A percentile compares a stretch with the other conserved stretches of the same genome.
These are phyloP conservation scores for Lophiotrema nucula DNA, from an alignment of 495 filamentous ascomycete species.

Conservation along the genomic window DNA sequence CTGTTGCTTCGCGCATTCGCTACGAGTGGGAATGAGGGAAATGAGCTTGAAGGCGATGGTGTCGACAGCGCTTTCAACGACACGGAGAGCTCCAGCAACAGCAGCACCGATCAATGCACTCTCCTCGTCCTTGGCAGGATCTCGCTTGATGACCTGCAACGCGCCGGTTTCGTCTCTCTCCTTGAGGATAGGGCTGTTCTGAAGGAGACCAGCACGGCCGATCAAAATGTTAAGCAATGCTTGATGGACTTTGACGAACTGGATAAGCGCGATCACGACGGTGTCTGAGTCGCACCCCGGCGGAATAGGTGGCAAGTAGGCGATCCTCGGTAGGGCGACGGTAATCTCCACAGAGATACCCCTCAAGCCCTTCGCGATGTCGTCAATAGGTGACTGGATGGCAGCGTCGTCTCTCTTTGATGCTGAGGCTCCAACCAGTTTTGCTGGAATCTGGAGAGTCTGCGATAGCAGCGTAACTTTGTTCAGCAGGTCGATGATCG, in stretches of 20 bases:
- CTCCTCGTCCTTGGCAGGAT: neutral
- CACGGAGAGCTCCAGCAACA: neutral
- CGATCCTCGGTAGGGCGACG: neutral
- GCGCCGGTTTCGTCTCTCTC: too few species aligned
- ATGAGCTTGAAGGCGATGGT: neutral
- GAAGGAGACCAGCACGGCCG: neutral
- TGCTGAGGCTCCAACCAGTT: neutral
- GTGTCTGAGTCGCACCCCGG: neutral
- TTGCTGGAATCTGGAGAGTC: neutral
- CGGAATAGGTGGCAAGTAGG: neutral
- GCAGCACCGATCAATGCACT: neutral
- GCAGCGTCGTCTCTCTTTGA: neutral
- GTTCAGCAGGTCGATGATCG: neutral
- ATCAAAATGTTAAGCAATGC: neutral
- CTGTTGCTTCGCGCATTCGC: neutral
- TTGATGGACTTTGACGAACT: neutral
- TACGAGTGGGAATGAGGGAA: neutral
- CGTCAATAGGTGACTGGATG: neutral
- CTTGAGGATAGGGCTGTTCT: neutral
- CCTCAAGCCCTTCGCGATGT: neutral
- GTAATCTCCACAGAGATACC: neutral
- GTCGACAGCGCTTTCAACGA: neutral
- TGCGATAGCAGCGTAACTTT: neutral
- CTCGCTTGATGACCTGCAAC: neutral
- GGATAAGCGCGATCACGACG: neutral